phyloP scores from a whole-genome alignment of 352 stramenopile species.

The Pythium dissotocum region DNA sequence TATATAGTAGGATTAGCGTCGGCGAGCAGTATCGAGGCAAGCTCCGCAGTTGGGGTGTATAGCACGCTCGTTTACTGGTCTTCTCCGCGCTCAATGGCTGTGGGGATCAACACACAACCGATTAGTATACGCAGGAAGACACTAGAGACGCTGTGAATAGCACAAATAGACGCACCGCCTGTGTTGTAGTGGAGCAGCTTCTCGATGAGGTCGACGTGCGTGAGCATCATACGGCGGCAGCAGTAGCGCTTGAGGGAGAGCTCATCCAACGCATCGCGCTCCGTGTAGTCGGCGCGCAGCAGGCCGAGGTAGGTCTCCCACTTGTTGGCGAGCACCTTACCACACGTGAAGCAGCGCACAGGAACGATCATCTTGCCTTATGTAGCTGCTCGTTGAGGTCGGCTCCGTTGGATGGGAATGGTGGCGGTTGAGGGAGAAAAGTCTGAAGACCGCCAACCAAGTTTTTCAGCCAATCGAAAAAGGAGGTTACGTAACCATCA shows the following conservation, averaged over 20 bases:
- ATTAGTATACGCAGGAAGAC: background rate
- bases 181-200: constrained; percentile 99
- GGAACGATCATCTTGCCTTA: constrained; percentile 95
- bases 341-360: constrained; percentile 99
- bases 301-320: constrained; percentile 99
- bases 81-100: constrained; percentile 85
- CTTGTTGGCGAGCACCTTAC: constrained; percentile 99
- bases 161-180: constrained; percentile 50
- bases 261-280: constrained; percentile 97
- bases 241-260: constrained; percentile 99
- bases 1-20: constrained; percentile 9
- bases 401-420: constrained; percentile 6
- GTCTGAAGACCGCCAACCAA: constrained; percentile 13
- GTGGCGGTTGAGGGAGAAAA: constrained; percentile 7
- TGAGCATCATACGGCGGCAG: constrained; percentile 99
- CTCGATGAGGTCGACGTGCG: constrained; percentile 99
- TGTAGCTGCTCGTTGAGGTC: background rate
- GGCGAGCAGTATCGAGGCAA: background rate
- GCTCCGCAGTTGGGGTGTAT: background rate
- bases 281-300: constrained; percentile 96
- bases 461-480: constrained; percentile 20
- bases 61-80: constrained; percentile 5
- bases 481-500: background rate
- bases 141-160: background rate
- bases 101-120: constrained; percentile 7